Conservation (phyloP, 2,329 filamentous ascomycete genomes). For the Colletotrichum noveboracense region DNA sequence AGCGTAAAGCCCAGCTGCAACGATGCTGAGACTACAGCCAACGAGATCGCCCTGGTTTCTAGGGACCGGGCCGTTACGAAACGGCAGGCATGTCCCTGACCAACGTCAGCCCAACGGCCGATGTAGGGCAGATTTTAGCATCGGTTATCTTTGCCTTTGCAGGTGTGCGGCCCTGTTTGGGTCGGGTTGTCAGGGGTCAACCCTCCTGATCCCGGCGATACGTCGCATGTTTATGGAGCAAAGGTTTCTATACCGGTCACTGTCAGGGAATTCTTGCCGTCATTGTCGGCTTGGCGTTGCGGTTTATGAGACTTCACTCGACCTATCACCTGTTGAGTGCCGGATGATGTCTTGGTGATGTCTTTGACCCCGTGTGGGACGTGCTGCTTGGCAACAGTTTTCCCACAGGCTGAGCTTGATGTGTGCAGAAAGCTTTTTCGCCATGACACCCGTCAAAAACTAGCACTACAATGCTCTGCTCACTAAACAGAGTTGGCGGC, state of each 20-base stretch:
- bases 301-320: not conserved
- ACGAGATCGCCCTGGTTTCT: not conserved
- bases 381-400: not conserved
- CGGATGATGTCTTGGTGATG: not conserved
- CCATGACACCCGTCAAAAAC: not conserved
- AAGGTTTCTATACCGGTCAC: not conserved
- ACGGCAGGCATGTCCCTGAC: not conserved
- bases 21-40: not conserved
- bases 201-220: not conserved
- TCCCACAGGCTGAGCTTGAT: not conserved
- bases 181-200: not conserved
- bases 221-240: not conserved
- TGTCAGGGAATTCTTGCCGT: not conserved
- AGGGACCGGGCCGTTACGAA: not conserved
- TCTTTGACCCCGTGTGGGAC: not conserved
- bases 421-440: not conserved
- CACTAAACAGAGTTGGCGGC: not conserved
- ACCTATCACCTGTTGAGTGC: not conserved
- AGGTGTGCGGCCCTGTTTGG: not conserved
- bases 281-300: not conserved
- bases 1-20: constrained; percentile 3
- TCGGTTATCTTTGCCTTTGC: not conserved
- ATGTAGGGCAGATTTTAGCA: not conserved
- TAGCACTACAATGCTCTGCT: not conserved
- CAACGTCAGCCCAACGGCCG: not conserved